Evolutionary conservation across 306 rosid species (phyloP), one percentile per base, ranked within the genome.

Genomic region (Geum urbanum): DNA sequence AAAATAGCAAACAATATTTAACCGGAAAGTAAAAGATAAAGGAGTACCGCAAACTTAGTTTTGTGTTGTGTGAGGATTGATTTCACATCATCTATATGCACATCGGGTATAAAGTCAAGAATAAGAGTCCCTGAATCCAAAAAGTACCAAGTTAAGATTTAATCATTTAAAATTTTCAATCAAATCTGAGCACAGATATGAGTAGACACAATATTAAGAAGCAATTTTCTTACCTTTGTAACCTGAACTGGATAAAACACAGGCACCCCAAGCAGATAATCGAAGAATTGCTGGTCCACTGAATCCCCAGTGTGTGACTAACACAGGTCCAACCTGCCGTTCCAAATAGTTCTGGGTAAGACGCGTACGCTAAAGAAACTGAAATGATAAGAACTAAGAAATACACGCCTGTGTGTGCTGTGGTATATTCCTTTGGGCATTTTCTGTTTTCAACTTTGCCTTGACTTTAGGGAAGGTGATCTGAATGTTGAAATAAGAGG

Each of bases 301-400:
- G 76, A 92, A 88, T 80, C 97, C 98, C 98, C 97, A 88, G 6
- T 92, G 98, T 27, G 98, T 92, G 79, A 92, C 86, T 71, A 92
- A 75, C 91, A 92, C 82, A 53, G 97, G 88, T 37, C 98, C 98
- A 69, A 90, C 86, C 97, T 92, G 73, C 51, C 72, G 50, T 79
- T 75, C 50, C 74, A 64, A 70, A 66, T 27, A 47, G 18, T 45
- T 37, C 52, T 22, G 72, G 74, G 5, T 79, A 71, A 45, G 32
- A 56, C 55, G 19, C 32, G 19, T 46, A 59, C 44, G 32, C 63
- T 66, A 45, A 72, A 61, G 46, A 72, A 69, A 73, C 75, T 63
- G 70, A 70, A 61, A 39, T 16, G 56, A 37, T 49, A 5, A 19
- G 12, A 64, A 63, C 55, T 27, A 55, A 77, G 74, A 43, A 76